Base-by-base conservation (phyloP, 768 basidiomycete species). In the Infundibulicybe gibba region DNA sequence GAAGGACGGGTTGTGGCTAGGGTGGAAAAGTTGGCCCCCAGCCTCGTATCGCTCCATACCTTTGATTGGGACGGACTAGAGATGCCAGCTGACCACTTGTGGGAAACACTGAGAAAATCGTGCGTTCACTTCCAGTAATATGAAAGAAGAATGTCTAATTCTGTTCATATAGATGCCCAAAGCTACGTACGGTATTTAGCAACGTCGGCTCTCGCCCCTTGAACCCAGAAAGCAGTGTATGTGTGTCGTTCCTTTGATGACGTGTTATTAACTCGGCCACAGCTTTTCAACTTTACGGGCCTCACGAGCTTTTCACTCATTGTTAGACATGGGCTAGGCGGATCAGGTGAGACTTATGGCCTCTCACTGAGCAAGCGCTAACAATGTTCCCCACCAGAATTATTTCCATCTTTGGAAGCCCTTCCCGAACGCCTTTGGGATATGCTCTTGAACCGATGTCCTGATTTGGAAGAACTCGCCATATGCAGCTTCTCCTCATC, bases 391-490 rank as follows among this genome's bases (percentile, higher is more conserved):
- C 25, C 8, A 8, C 12, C 50, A 68, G 71, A 71, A 8, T 54
- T 68, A 11, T 74, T 75, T 48, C 73, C 70, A 1, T 41, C 52
- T 1, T 61, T 61, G 12, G 73, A 75, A 53, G 43, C 52, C 5
- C 68, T 77, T 17, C 76, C 76, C 1, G 42, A 52, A 4, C 58
- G 56, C 54, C 58, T 80, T n/a, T 81, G 79, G 79, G 69, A 72
- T 49, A 81, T 80, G 79, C 67, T 81, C 42, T 64, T 71, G 37
- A 59, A 63, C 30, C 68, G 70, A 11, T 78, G 67, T 41, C 71
- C 68, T 1, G 53, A 71, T 39, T 61, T 80, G 30, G 66, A 71
- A 50, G 68, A 72, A 32, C 61, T 81, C 10, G 57, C 62, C 47
- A 58, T 80, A 21, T 59, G 61, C n/a, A 44, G 54, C 16, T 47